Base-by-base conservation (phyloP, 2,329 filamentous ascomycete genomes). In the Pseudofabraea citricarpa region DNA sequence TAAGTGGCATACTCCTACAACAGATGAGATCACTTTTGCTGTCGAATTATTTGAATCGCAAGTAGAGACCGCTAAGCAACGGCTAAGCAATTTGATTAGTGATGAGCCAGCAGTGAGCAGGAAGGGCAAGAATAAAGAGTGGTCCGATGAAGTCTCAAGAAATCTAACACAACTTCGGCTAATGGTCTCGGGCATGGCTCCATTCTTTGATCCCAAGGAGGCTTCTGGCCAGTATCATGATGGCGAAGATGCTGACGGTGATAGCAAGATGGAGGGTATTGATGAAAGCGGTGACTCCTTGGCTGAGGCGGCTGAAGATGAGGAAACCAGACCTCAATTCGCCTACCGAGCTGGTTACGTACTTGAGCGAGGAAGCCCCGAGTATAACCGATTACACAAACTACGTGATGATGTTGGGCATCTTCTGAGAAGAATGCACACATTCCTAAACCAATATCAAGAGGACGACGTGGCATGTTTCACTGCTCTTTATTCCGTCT, bases 401-500 rank as follows among this genome's bases (percentile, higher is more conserved):
- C 74, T 95, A 36, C 85, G 93, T 26, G 85, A 91, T 48, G 75
- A 84, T 39, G 79, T 94, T 24, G 93, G 94, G 5, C 75, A 81
- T 55, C 76, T 91, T 1, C 71, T 98, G 19, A 91, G 93, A 50
- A 77, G 79, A 43, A 89, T 94, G 1, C 94, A 98, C 64, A 68
- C 74, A 2, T 98, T 96, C 68, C 70, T 98, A 46, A 83, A 80
- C 15, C 70, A 81, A 48, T 83, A 91, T 48, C 90, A 95, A 60
- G 88, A 97, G 61, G 93, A 98, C 59, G 93, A 98, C 61, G 93
- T 98, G 1, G 82, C 87, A 13, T 96, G 90, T 65, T 98, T 98
- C 67, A 95, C 90, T 19, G 82, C 90, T 1, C 68, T 98, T 2
- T 98, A 95, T 65, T 86, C 86, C 18, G 88, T 91, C 1, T 98